phyloP scores from a whole-genome alignment of 73 alveolate genomes.

The Paramecium biaurelia region DNA sequence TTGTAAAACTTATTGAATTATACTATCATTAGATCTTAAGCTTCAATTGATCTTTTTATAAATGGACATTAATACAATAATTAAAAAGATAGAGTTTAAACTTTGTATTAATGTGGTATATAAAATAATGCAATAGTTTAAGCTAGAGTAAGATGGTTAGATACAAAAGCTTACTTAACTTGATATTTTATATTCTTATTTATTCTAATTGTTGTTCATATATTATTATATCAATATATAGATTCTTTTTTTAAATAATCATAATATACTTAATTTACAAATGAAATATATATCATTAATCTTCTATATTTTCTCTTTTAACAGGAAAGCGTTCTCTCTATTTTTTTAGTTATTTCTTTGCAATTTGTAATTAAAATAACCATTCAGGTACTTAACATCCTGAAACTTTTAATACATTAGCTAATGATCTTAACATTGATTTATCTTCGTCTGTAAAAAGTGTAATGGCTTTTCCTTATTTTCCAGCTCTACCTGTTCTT shows the following conservation, averaged over 20 bases:
- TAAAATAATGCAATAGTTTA: background rate
- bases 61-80: background rate
- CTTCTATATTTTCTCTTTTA: slow-evolving; percentile 74
- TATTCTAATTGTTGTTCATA: background rate
- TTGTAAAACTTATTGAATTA: too few relatives aligned
- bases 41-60: background rate
- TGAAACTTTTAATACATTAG: slow-evolving; percentile 72
- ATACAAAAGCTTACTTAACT: background rate
- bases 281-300: slow-evolving; percentile 29
- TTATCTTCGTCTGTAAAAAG: slow-evolving; percentile 89
- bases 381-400: slow-evolving; percentile 89
- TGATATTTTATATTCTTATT: slow-evolving; percentile 61
- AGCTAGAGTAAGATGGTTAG: background rate
- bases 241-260: background rate
- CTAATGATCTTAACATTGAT: slow-evolving; percentile 74
- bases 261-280: background rate
- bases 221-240: background rate
- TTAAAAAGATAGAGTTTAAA: background rate
- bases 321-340: slow-evolving; percentile 80
- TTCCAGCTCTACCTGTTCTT: slow-evolving; percentile 86
- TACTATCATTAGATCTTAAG: background rate
- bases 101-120: background rate
- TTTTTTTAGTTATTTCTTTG: slow-evolving; percentile 69
- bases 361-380: slow-evolving; percentile 83
- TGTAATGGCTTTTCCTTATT: slow-evolving; percentile 84